phyloP scores from a whole-genome alignment of 805 yeast genomes.

The Yarrowia divulgata region DNA sequence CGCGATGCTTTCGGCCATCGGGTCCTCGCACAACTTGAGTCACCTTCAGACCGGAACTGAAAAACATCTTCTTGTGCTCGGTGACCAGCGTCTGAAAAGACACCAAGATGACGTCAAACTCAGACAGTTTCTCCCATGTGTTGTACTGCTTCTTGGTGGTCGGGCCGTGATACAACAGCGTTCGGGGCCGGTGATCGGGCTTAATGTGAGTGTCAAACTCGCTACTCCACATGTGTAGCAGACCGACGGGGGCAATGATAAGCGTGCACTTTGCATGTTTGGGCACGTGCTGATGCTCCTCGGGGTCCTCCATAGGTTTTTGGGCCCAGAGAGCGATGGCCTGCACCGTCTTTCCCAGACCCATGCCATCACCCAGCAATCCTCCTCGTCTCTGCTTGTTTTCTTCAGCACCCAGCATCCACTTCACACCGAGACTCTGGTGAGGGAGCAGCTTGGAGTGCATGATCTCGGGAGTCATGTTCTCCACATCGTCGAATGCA shows the following conservation, averaged over 20 bases:
- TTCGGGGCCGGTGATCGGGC: constrained; percentile 29
- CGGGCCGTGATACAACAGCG: constrained; percentile 44
- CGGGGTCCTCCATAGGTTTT: constrained; percentile 37
- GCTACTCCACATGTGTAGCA: constrained; percentile 54
- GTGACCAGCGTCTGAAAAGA: constrained; percentile 31
- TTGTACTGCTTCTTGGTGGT: constrained; percentile 46
- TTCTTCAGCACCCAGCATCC: constrained; percentile 25
- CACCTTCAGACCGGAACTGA: constrained; percentile 20
- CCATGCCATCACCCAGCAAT: constrained; percentile 82
- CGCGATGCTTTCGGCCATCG: background rate
- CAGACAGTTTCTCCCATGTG: constrained; percentile 52
- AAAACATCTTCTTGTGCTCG: constrained; percentile 34
- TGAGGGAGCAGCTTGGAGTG: constrained; percentile 24
- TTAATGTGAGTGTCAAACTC: constrained; percentile 48
- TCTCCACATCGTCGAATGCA: constrained; percentile 21
- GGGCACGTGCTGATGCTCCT: constrained; percentile 42
- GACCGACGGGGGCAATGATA: constrained; percentile 55
- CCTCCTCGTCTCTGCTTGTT: constrained; percentile 56
- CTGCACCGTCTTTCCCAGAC: constrained; percentile 85
- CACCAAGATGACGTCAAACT: constrained; percentile 42
- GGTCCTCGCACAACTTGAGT: background rate
- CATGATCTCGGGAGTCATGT: constrained; percentile 24
- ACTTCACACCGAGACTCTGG: constrained; percentile 32
- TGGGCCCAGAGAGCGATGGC: constrained; percentile 67
- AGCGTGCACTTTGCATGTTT: constrained; percentile 48